Conservation (phyloP, 352 stramenopile genomes). For the Aphanomyces astaci region DNA sequence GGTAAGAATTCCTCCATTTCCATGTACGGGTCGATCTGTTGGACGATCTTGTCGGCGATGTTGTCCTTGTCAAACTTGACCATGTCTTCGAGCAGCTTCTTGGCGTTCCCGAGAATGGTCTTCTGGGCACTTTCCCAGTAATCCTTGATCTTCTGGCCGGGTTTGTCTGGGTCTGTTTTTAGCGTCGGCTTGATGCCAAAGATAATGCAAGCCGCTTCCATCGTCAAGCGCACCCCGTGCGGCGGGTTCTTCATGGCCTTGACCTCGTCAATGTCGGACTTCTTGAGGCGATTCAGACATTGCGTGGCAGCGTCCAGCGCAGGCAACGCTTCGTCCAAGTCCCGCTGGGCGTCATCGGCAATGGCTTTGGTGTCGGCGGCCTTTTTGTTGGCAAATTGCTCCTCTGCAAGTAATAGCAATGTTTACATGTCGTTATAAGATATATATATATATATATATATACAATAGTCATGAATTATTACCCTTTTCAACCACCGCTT, state of each 20-base stretch:
- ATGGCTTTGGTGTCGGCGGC: constrained; percentile 89
- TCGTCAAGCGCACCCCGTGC: constrained; percentile 80
- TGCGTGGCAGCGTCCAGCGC: constrained; percentile 87
- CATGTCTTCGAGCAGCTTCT: constrained; percentile 87
- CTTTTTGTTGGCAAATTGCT: constrained; percentile 88
- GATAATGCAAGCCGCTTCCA: constrained; percentile 91
- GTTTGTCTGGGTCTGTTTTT: constrained; percentile 84
- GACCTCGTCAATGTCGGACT: constrained; percentile 91
- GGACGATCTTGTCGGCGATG: constrained; percentile 79
- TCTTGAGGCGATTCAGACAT: constrained; percentile 88
- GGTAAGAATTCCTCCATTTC: constrained; percentile 88
- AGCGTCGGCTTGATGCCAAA: constrained; percentile 89
- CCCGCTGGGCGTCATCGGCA: constrained; percentile 85
- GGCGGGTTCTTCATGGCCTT: constrained; percentile 85
- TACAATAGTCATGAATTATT: too few relatives aligned
- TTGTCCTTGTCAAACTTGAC: constrained; percentile 87
- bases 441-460: too few relatives aligned
- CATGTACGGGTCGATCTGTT: constrained; percentile 85
- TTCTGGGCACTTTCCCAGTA: constrained; percentile 86
- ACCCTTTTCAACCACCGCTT: constrained; percentile 77
- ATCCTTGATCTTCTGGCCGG: constrained; percentile 85
- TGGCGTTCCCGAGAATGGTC: constrained; percentile 76
- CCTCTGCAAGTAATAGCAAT: constrained; percentile 38
- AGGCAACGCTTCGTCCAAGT: constrained; percentile 88
- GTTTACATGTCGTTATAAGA: too few relatives aligned